These are phyloP conservation scores for Candida incommunis DNA, from an alignment of 805 yeast species.

Conservation along the genomic window DNA sequence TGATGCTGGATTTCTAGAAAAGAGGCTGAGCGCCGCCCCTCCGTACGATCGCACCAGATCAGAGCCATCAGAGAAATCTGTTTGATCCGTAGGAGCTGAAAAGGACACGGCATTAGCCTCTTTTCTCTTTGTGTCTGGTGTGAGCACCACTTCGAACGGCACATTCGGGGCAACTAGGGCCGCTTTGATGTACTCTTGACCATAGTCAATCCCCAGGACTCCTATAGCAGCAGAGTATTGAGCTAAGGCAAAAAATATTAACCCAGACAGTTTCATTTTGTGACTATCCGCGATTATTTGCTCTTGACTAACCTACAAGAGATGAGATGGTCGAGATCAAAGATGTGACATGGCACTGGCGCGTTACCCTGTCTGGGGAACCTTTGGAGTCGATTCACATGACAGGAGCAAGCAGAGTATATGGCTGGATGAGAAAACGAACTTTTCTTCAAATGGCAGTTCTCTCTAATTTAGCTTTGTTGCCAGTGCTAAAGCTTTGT, in stretches of 20 bases:
- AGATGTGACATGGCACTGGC: too few species aligned
- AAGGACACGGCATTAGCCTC: slow-evolving; percentile 71
- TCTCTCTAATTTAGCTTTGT: too few species aligned
- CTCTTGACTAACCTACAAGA: too few species aligned
- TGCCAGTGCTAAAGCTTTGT: too few species aligned
- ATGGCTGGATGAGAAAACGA: too few species aligned
- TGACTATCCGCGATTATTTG: too few species aligned
- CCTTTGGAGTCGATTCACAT: too few species aligned
- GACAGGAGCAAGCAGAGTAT: too few species aligned
- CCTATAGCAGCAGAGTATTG: not conserved
- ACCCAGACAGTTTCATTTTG: not conserved
- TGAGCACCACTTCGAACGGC: slow-evolving; percentile 73
- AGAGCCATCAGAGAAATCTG: too few species aligned
- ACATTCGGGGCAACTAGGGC: slow-evolving; percentile 83
- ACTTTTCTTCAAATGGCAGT: too few species aligned
- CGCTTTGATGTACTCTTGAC: slow-evolving; percentile 78
- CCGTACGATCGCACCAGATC: slow-evolving; percentile 67
- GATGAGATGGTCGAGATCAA: too few species aligned
- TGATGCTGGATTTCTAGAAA: slow-evolving; percentile 58
- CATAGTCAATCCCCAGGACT: slow-evolving; percentile 77
- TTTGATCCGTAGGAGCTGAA: slow-evolving; percentile 20
- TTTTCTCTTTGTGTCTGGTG: slow-evolving; percentile 85
- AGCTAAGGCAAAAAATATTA: not conserved
- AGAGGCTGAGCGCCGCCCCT: slow-evolving; percentile 51
- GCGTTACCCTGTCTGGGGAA: too few species aligned